phyloP scores from a whole-genome alignment of 352 stramenopile species.

The Phytophthora nicotianae region DNA sequence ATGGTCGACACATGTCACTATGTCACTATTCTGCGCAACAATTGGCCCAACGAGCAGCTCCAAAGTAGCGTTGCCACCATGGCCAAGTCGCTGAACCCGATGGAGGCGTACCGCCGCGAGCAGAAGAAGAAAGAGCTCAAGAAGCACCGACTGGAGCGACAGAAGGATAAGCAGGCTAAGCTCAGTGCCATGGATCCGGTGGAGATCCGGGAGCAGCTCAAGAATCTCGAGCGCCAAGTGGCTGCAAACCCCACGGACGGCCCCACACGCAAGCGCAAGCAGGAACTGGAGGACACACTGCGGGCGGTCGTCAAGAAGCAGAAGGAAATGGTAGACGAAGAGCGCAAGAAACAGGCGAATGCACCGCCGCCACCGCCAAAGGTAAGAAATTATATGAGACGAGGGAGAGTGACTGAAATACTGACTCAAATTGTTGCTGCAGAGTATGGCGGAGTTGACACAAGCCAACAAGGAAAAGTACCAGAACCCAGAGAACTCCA shows the following conservation, averaged over 20 bases:
- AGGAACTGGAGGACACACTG: constrained; percentile 79
- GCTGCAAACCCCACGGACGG: constrained; percentile 67
- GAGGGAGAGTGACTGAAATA: background rate
- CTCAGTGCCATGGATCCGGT: constrained; percentile 59
- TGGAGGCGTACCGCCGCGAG: constrained; percentile 75
- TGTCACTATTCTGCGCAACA: constrained; percentile 4
- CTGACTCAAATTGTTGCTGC: constrained; percentile 8
- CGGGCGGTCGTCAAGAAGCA: constrained; percentile 70
- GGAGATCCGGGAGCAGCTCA: constrained; percentile 63
- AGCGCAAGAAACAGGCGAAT: constrained; percentile 41
- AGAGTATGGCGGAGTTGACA: constrained; percentile 63
- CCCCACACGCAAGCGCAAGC: constrained; percentile 73
- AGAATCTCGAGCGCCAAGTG: constrained; percentile 67
- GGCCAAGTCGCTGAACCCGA: constrained; percentile 68
- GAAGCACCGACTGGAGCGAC: constrained; percentile 66
- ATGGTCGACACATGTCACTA: background rate
- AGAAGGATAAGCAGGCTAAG: constrained; percentile 67
- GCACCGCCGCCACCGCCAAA: constrained; percentile 33
- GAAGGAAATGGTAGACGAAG: constrained; percentile 61
- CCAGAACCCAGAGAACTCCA: constrained; percentile 81
- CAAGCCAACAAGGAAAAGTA: constrained; percentile 66
- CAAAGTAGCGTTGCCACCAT: constrained; percentile 26
- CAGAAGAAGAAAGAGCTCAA: constrained; percentile 90
- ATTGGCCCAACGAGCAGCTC: background rate
- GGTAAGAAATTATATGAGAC: constrained; percentile 21